Evolutionary conservation across 768 basidiomycete species (phyloP), one percentile per base, ranked within the genome.

Genomic region (Paxillus rubicundulus): DNA sequence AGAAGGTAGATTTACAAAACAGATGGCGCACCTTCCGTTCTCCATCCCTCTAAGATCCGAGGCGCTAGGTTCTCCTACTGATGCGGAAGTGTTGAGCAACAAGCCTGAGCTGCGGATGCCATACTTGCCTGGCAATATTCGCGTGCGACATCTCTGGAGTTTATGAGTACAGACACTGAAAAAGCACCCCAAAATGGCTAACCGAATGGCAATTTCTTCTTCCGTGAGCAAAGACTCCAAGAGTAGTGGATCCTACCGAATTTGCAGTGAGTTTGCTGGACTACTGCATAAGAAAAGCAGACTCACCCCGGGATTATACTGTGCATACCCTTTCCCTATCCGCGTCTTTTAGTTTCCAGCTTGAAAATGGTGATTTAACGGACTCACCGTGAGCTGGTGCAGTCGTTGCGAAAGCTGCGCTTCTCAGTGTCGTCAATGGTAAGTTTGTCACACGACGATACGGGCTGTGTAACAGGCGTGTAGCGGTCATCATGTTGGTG

Each of bases 131-230:
- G 89, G 62, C 88, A 93, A 63, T 91, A 94, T 40, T 77, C 75
- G 27, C 77, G 80, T 3, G 92, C 88, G 7, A 86, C 87, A 61
- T 95, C 87, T 20, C 94, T 93, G 56, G 24, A 38, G 24, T 27
- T 17, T 9, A 17, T 52, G 38, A 50, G 54, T 27, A 52, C 45
- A 46, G 40, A 48, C 34, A 32, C 30, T 18, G 5, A 9, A 28
- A 17, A 3, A 13, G 24, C 16, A 10, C 41, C 28, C 16, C 52
- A 59, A 77, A 40, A 16, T 37, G 4, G 39, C 57, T 21, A 54
- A 93, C 94, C 92, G 82, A 60, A 97, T 87, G 13, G 89, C 87
- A 58, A 82, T 77, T 71, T 98, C 96, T 34, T 97, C 96, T 47
- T 93, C 92, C 0, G 90, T 90, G 55, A 98, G 72, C 37, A 90